phyloP scores from a whole-genome alignment of 257 asterid species.

The Fraxinus anomala region DNA sequence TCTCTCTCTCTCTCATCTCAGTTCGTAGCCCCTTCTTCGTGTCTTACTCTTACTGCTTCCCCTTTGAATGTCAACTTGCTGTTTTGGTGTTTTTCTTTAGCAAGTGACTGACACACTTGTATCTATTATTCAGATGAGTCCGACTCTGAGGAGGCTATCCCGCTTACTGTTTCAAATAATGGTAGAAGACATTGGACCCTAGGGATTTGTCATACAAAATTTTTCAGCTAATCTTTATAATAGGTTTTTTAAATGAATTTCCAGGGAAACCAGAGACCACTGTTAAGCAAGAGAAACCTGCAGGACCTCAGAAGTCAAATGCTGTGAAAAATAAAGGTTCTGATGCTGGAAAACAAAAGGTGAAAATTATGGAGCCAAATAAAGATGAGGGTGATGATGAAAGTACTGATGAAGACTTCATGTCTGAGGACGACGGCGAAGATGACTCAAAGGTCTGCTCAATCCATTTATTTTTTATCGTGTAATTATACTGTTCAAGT shows the following conservation, averaged over 20 bases:
- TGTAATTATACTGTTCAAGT: neutral
- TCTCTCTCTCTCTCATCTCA: neutral
- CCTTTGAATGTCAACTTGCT: neutral
- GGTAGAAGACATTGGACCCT: conserved; percentile 36
- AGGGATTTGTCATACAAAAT: neutral
- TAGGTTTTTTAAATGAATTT: neutral
- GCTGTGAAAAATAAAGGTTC: conserved; percentile 45
- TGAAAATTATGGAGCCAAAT: conserved; percentile 57
- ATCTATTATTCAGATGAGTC: conserved; percentile 43
- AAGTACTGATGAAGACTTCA: conserved; percentile 45
- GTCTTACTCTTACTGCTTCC: too few relatives aligned
- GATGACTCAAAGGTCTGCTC: conserved; percentile 46
- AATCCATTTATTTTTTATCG: neutral
- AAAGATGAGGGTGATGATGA: conserved; percentile 39
- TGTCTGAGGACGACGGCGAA: conserved; percentile 62
- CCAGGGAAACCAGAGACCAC: conserved; percentile 46
- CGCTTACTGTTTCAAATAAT: conserved; percentile 36
- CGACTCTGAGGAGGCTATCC: conserved; percentile 58
- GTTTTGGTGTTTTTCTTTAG: neutral
- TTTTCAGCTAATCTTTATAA: neutral
- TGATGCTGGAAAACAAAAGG: conserved; percentile 61
- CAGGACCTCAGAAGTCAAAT: conserved; percentile 40
- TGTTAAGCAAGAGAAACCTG: conserved; percentile 54
- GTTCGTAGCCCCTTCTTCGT: neutral
- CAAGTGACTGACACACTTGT: neutral